Evolutionary conservation across 768 basidiomycete genomes (phyloP).

Genomic region (Pleurotus pulmonarius): DNA sequence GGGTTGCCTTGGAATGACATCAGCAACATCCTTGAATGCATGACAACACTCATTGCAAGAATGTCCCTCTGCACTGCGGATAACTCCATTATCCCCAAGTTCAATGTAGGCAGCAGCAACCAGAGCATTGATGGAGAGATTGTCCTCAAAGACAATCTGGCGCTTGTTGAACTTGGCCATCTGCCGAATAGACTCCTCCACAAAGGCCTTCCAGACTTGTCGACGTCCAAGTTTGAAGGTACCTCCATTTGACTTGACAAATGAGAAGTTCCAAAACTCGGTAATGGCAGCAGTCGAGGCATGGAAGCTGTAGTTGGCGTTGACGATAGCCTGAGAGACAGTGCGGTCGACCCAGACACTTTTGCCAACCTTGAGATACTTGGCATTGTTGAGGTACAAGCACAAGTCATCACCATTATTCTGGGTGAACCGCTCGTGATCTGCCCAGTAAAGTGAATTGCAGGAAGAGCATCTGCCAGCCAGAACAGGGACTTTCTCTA

Average conservation of each 20-base stretch:
- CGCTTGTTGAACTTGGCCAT: no score
- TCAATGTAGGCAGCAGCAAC: no score
- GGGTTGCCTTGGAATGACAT: background rate
- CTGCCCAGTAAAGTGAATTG: no score
- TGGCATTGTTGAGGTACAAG: no score
- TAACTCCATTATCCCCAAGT: no score
- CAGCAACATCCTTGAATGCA: background rate
- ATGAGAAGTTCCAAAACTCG: constrained; percentile 13
- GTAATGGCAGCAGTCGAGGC: constrained; percentile 16
- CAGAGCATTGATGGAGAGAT: background rate
- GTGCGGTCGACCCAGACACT: constrained; percentile 10
- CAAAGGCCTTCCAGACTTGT: constrained; percentile 15
- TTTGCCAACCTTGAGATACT: background rate
- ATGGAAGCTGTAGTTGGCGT: constrained; percentile 20
- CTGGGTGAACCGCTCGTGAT: no score
- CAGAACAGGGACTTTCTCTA: no score
- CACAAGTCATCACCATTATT: no score
- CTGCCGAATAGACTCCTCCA: constrained; percentile 11
- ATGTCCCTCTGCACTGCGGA: constrained; percentile 3
- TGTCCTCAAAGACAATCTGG: constrained; percentile 1
- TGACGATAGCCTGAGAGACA: constrained; percentile 12
- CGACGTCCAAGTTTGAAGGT: no score
- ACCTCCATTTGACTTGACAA: background rate
- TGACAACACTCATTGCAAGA: background rate
- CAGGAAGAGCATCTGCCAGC: no score